Conservation (phyloP, 768 basidiomycete genomes). For the Dentipellis sp. region DNA sequence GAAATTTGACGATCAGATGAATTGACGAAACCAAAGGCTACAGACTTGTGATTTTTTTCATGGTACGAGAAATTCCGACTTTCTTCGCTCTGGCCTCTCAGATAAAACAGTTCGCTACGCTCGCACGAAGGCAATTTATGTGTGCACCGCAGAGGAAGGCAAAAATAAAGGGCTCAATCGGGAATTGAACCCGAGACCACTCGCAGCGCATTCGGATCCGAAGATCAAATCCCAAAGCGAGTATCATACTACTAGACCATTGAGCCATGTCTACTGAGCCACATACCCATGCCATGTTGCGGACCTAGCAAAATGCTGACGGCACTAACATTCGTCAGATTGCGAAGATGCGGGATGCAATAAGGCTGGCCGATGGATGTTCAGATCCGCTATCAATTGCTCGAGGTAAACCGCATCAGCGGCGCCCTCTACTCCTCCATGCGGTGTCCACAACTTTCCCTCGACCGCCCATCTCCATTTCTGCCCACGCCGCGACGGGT, state of each 20-base stretch:
- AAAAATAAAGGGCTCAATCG: slow-evolving; percentile 24
- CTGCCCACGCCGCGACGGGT: slow-evolving; percentile 25
- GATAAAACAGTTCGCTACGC: too few species aligned
- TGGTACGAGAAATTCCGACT: too few species aligned
- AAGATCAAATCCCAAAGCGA: not conserved
- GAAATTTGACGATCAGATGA: too few species aligned
- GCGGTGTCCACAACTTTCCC: slow-evolving; percentile 43
- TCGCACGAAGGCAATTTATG: too few species aligned
- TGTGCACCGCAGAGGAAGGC: not conserved
- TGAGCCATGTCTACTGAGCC: not conserved
- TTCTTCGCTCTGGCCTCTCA: too few species aligned
- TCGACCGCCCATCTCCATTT: slow-evolving; percentile 66
- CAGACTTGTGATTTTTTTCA: too few species aligned
- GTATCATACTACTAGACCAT: slow-evolving; percentile 2
- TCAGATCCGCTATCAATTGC: slow-evolving; percentile 9
- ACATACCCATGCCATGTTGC: not conserved
- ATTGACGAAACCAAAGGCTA: too few species aligned
- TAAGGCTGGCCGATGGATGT: not conserved
- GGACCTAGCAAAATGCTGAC: not conserved
- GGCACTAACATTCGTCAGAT: not conserved
- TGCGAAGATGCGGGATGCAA: not conserved
- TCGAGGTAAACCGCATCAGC: slow-evolving; percentile 9
- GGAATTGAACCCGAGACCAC: slow-evolving; percentile 33
- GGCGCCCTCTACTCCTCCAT: slow-evolving; percentile 28
- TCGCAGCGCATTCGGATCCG: not conserved